These are phyloP conservation scores for Syncephalastrum racemosum DNA, from an alignment of 371 early-diverging fungal species.

Conservation along the genomic window DNA sequence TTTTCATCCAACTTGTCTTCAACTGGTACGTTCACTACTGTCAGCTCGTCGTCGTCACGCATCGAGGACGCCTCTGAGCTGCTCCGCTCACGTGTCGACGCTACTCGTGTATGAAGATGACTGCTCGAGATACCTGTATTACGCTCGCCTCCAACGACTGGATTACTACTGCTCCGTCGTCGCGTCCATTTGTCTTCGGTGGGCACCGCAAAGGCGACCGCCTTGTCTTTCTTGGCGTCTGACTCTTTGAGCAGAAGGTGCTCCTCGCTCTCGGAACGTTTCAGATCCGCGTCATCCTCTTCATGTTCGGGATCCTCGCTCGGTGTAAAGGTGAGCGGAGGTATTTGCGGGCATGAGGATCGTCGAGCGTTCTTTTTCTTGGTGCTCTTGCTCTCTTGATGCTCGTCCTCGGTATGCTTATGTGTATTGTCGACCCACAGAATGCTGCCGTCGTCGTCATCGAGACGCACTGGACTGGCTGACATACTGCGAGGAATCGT, in stretches of 20 bases:
- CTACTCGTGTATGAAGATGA: neutral
- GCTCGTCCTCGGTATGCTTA: neutral
- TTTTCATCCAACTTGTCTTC: no score
- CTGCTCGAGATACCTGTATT: no score
- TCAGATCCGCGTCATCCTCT: neutral
- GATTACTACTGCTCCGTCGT: slow-evolving; percentile 19
- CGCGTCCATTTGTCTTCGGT: slow-evolving; percentile 10
- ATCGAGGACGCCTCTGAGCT: slow-evolving; percentile 11
- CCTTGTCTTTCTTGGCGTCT: neutral
- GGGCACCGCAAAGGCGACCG: slow-evolving; percentile 14
- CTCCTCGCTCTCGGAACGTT: neutral
- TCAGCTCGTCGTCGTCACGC: slow-evolving; percentile 9
- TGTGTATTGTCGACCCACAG: slow-evolving; percentile 1
- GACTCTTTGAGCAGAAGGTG: neutral
- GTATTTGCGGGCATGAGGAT: slow-evolving; percentile 22
- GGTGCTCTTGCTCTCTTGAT: neutral
- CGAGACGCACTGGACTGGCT: slow-evolving; percentile 9
- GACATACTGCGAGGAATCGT: neutral
- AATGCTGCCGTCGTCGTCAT: slow-evolving; percentile 9
- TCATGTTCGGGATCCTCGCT: neutral
- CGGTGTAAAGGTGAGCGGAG: slow-evolving; percentile 14
- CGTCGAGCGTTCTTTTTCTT: slow-evolving; percentile 10
- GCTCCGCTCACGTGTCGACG: slow-evolving; percentile 8
- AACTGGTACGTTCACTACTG: slow-evolving; percentile 9
- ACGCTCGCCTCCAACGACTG: slow-evolving; percentile 3